Conservation (phyloP, 176 grass and related monocot genomes). For the Cenchrus fungigraminus region DNA sequence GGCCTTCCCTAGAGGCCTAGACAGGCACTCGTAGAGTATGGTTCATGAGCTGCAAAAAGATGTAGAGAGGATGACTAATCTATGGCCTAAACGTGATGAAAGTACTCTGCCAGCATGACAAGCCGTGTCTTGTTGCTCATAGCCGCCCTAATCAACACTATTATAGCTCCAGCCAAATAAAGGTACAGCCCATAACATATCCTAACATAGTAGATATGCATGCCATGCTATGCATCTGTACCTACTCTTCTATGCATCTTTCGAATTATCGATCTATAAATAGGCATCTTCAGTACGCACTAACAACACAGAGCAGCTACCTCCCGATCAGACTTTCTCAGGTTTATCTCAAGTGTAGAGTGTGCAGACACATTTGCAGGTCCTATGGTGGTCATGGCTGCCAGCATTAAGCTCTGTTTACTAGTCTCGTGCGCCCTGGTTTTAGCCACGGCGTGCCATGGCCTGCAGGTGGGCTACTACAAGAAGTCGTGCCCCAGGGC, state of each 20-base stretch:
- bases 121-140: neutral
- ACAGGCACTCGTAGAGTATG: neutral
- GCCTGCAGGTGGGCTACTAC: constrained; percentile 37
- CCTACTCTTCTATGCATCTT: neutral
- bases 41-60: neutral
- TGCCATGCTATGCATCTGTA: neutral
- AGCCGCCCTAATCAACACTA: neutral
- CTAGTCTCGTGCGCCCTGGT: neutral
- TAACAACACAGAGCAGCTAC: neutral
- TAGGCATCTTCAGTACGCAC: neutral
- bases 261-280: neutral
- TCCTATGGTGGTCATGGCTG: neutral
- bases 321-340: neutral
- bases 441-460: neutral
- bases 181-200: neutral
- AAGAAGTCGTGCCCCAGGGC: constrained; percentile 15
- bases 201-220: too few relatives aligned
- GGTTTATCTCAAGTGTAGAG: neutral
- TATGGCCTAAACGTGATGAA: neutral
- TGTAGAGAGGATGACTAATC: neutral
- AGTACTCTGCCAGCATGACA: neutral
- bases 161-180: constrained; percentile 6
- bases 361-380: too few relatives aligned
- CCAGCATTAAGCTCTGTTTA: neutral
- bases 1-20: neutral